A percentile compares a stretch with the other conserved stretches of the same genome.
Evolutionary conservation across 2,329 filamentous ascomycete species (phyloP).

Genomic region (Cladophialophora yegresii): DNA sequence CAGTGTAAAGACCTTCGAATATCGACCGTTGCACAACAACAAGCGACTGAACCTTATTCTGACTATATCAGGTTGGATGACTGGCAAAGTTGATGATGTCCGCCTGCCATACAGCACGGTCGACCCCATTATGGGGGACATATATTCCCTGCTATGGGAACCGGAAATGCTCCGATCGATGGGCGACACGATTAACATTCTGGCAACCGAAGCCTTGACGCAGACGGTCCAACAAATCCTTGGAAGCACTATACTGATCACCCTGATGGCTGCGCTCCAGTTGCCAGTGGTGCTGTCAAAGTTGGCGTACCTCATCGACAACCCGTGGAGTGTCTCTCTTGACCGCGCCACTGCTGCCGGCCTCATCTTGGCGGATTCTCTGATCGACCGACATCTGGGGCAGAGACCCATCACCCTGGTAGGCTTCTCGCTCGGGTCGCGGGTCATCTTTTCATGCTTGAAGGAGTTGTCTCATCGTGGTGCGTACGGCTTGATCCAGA

Average conservation of each 20-base stretch:
- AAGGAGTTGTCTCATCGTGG: constrained; percentile 82
- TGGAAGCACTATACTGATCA: constrained; percentile 81
- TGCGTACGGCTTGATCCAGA: constrained; percentile 84
- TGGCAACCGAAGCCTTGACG: constrained; percentile 96
- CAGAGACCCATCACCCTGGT: constrained; percentile 89
- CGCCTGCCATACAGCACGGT: constrained; percentile 94
- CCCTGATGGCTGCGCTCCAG: constrained; percentile 88
- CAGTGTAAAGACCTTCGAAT: constrained; percentile 94
- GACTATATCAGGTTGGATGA: constrained; percentile 97
- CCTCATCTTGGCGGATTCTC: constrained; percentile 87
- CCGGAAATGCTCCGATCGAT: constrained; percentile 97
- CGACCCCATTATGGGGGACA: constrained; percentile 95
- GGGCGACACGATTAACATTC: constrained; percentile 97
- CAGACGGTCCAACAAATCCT: constrained; percentile 95
- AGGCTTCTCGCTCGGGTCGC: constrained; percentile 87
- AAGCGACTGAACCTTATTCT: constrained; percentile 95
- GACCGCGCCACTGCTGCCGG: constrained; percentile 86
- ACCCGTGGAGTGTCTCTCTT: constrained; percentile 96
- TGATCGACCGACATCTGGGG: constrained; percentile 88
- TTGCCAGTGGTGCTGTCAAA: constrained; percentile 92
- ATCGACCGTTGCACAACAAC: constrained; percentile 94
- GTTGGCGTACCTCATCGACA: constrained; percentile 93
- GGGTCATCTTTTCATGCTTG: constrained; percentile 90
- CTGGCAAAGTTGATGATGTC: constrained; percentile 94
- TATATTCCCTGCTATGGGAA: constrained; percentile 97